A percentile compares a stretch with the other conserved stretches of the same genome.
Conservation (phyloP, 257 asterid genomes). For the Gentiana macrophylla region DNA sequence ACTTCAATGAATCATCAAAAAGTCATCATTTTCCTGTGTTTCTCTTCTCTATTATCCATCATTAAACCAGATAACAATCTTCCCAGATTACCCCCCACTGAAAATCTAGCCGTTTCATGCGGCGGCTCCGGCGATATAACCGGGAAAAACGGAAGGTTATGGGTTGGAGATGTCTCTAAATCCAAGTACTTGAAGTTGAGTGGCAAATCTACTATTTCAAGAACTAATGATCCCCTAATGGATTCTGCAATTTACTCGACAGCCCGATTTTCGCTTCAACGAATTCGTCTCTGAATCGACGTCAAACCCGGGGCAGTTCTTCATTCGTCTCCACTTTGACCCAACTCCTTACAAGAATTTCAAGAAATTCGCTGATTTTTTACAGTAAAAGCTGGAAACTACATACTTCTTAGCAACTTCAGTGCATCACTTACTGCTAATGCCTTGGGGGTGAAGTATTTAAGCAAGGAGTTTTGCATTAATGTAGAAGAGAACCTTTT, state of each 20-base stretch:
- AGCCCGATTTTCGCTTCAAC: constrained; percentile 19
- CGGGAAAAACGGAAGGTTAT: constrained; percentile 35
- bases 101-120: constrained; percentile 38
- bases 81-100: constrained; percentile 15
- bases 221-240: constrained; percentile 1
- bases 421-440: constrained; percentile 15
- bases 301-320: constrained; percentile 18
- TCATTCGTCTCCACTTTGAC: constrained; percentile 24
- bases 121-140: constrained; percentile 32
- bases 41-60: constrained; percentile 4
- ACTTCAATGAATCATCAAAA: no score
- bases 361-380: constrained; percentile 18
- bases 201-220: constrained; percentile 35
- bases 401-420: constrained; percentile 21
- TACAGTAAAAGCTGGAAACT: constrained; percentile 16
- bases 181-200: constrained; percentile 19
- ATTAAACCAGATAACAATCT: constrained; percentile 1
- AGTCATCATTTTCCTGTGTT: constrained; percentile 5
- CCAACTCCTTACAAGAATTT: constrained; percentile 19
- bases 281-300: constrained; percentile 13
- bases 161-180: constrained; percentile 33
- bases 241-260: constrained; percentile 16
- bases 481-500: constrained; percentile 17
- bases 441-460: constrained; percentile 21
- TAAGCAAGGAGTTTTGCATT: constrained; percentile 48